Conservation (phyloP, 164 flowering plant species). For the Stephania yunnanensis region DNA sequence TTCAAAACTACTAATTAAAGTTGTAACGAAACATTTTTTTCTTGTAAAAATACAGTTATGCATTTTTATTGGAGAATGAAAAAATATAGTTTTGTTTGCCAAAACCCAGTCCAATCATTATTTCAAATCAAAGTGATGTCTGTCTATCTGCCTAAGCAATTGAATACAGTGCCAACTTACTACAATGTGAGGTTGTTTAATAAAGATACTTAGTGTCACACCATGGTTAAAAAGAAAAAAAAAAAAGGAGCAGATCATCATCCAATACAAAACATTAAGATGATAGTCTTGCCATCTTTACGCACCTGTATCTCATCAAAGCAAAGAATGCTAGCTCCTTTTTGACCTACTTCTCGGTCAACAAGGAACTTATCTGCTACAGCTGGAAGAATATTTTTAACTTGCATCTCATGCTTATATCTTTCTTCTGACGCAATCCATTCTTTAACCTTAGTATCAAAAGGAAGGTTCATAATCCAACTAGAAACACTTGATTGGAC, state of each 20-base stretch:
- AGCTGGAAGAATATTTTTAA: constrained; percentile 92
- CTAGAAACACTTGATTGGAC: constrained; percentile 53
- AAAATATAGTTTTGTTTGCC: no score
- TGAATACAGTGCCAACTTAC: no score
- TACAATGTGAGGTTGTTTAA: no score
- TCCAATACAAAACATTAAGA: neutral
- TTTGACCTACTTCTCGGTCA: constrained; percentile 41
- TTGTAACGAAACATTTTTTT: no score
- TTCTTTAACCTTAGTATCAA: constrained; percentile 81
- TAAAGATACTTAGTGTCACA: no score
- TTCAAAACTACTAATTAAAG: no score
- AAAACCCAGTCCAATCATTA: no score
- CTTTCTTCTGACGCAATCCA: constrained; percentile 90
- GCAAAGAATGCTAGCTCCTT: constrained; percentile 89
- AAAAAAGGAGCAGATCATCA: neutral
- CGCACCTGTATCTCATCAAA: constrained; percentile 98
- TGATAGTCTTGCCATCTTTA: neutral
- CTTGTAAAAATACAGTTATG: no score
- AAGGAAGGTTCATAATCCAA: constrained; percentile 86
- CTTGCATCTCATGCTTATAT: constrained; percentile 65
- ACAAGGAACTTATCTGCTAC: constrained; percentile 92
- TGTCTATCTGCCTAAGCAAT: no score
- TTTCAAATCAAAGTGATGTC: no score
- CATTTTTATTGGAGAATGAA: no score
- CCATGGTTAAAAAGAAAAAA: no score